Evolutionary conservation across 2,329 filamentous ascomycete species (phyloP), one percentile per base, ranked within the genome.

Genomic region (Ophiostoma himal-ulmi): DNA sequence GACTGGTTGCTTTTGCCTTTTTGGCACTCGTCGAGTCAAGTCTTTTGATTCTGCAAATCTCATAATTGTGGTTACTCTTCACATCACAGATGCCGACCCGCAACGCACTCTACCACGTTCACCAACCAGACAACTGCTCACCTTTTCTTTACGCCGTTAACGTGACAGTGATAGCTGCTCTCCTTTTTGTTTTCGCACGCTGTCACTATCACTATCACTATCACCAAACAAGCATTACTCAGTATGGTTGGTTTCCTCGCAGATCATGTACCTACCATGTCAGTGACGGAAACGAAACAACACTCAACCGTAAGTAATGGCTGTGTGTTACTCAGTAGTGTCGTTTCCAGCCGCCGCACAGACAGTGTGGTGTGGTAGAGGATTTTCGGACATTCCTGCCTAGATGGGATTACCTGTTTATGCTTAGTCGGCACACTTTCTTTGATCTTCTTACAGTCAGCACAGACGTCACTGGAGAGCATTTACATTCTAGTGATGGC

Each of bases 121-220:
- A 57, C 52, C n/a, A 57, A 57, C 30, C 52, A 57, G 52, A 22
- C 22, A 26, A n/a, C 60, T 14, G 30, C 11, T 64, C 60, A 37
- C 30, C 34, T 36, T 37, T 37, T n/a, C 17, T 7, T 20, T 14
- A n/a, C 7, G n/a, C 52, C 26, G 34, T 37, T 34, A 39, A 34
- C 60, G 60, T 36, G 36, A 37, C 60, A 67, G 64, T 41, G 17
- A 20, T 26, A 57, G 52, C 52, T 22, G 22, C 52, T 26, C n/a
- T 10, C 52, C 22, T 57, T 57, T 57, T 26, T 0, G 14, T 48
- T 48, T 2, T 22, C n/a, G 11, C 37, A 14, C 36, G 6, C 22
- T 39, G 64, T 26, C 37, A 37, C 26, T 41, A 41, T 41, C 64
- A 67, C 64, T 41, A 67, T 67, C 64, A 67, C 64, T 67, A 22